phyloP scores from a whole-genome alignment of 345 rosid species.

The Streptanthus diversifolius region DNA sequence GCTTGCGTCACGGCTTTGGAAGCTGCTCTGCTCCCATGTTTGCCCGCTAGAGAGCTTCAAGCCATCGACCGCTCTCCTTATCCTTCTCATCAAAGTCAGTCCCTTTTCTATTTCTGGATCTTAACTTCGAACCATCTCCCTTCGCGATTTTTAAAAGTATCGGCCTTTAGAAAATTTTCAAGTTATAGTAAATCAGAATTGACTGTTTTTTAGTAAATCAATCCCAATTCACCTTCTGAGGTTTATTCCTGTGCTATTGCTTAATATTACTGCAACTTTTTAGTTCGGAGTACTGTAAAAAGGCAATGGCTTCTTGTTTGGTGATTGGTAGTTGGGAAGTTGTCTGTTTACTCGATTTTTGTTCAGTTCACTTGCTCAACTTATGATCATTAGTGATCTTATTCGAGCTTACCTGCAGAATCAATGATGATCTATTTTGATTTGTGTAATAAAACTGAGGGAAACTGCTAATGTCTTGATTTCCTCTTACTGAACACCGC shows the following conservation, averaged over 20 bases:
- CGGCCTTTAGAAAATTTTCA: neutral
- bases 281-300: neutral
- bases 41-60: constrained; percentile 98
- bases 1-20: constrained; percentile 76
- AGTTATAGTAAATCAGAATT: neutral
- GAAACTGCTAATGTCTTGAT: neutral
- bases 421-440: neutral
- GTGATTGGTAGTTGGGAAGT: neutral
- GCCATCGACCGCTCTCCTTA: constrained; percentile 96
- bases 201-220: neutral
- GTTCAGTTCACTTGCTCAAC: neutral
- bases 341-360: neutral
- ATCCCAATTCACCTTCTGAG: neutral
- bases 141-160: neutral
- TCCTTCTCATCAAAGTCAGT: constrained; percentile 93
- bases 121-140: neutral
- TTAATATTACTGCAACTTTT: neutral
- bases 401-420: neutral
- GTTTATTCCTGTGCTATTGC: neutral
- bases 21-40: constrained; percentile 87
- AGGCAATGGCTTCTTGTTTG: neutral
- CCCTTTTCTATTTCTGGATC: neutral
- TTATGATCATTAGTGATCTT: neutral
- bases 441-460: neutral
- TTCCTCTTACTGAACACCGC: neutral